Evolutionary conservation across 129 eudicot species (phyloP), one percentile per base, ranked within the genome.

Genomic region (Pittosporum tobira): DNA sequence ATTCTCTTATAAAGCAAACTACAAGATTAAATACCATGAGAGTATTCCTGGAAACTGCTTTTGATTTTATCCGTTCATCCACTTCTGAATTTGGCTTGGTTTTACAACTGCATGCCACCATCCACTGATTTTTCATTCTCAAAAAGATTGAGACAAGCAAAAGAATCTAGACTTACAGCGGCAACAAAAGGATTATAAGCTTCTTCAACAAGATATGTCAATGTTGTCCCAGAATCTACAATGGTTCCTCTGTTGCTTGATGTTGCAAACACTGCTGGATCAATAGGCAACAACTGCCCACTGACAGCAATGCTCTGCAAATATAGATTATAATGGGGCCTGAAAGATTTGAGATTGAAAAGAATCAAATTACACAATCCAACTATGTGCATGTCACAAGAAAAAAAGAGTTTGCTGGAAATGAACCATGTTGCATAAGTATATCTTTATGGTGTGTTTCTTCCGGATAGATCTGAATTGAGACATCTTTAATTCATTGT

Each of bases 151-250:
- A 45, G n/a, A n/a, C n/a, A n/a, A 0, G 31, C 28, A 16, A 19
- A 36, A 58, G 28, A 3, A 51, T n/a, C 25, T 43, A 20, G 66
- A 65, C 96, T 83, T 75, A 93, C 99, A 61, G 91, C 83, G 69
- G 53, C 64, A 56, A 93, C 88, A 69, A 93, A 73, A 52, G 96
- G 91, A 51, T 87, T 94, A 77, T 81, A 93, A 25, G 96, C 99
- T 74, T 85, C 99, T 65, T 54, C 91, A 25, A 84, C 85, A 28
- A 93, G 88, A 73, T 93, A 93, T n/a, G 94, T 74, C 76, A 93
- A 79, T 61, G 99, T 93, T 62, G 99, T 93, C 74, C 99, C 99
- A 14, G 94, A 83, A 56, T 93, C 99, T 74, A 93, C 77, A 61
- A 93, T 84, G 60, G 96, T 93, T 73, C 99, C 99, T 67, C 71